phyloP scores from a whole-genome alignment of 169 alveolate genomes.

The Cryptosporidium xiaoi region DNA sequence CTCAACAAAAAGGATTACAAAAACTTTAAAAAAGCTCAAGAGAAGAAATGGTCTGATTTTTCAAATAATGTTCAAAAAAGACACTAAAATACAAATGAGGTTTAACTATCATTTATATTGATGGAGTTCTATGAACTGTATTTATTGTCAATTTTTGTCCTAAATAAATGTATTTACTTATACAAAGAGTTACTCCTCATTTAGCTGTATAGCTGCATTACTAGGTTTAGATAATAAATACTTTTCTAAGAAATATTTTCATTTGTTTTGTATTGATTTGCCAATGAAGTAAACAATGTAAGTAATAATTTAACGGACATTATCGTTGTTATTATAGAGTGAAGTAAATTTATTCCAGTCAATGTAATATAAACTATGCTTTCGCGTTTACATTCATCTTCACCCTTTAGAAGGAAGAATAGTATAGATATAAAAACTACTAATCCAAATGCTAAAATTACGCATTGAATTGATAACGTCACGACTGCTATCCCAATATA shows the following conservation, averaged over 20 bases:
- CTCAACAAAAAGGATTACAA: slow-evolving; percentile 7
- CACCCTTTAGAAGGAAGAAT: background rate
- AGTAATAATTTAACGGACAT: slow-evolving; percentile 42
- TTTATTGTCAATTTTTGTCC: background rate
- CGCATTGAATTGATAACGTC: slow-evolving; percentile 42
- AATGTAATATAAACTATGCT: slow-evolving; percentile 30
- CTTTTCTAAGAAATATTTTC: slow-evolving; percentile 10
- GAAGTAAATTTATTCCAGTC: slow-evolving; percentile 35
- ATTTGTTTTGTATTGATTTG: slow-evolving; percentile 57
- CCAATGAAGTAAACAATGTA: slow-evolving; percentile 39
- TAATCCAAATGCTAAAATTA: slow-evolving; percentile 48
- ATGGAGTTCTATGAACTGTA: no score
- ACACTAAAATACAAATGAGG: background rate
- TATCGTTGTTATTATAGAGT: slow-evolving; percentile 55
- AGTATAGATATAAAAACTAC: slow-evolving; percentile 33
- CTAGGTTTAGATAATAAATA: background rate
- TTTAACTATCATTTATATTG: no score
- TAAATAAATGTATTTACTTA: background rate
- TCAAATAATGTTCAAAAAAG: background rate
- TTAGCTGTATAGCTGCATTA: background rate
- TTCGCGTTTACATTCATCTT: slow-evolving; percentile 28
- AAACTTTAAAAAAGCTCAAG: slow-evolving; percentile 11
- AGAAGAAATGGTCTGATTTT: slow-evolving; percentile 29
- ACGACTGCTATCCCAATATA: slow-evolving; percentile 52
- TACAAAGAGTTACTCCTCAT: background rate